phyloP scores from a whole-genome alignment of 1,284 basidiomycete species.

The Boletus semigastroideus region DNA sequence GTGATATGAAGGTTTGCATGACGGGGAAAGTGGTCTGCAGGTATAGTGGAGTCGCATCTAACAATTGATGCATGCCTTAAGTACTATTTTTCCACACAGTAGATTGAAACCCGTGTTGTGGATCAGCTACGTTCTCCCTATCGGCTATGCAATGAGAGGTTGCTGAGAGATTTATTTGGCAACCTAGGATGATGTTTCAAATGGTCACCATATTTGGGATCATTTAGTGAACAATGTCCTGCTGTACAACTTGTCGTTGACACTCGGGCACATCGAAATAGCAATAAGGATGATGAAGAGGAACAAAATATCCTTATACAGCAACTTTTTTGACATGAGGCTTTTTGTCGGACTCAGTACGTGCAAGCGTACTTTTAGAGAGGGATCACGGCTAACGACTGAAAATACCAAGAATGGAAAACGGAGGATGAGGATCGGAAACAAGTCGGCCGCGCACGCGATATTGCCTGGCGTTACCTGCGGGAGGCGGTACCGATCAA shows the following conservation, averaged over 20 bases:
- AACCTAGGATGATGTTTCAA: not conserved
- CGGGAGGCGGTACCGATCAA: no score
- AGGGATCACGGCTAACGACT: not conserved
- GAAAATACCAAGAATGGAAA: constrained; percentile 7
- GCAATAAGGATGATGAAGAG: constrained; percentile 4
- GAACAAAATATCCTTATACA: not conserved
- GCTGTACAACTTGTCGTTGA: no score
- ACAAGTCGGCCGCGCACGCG: not conserved
- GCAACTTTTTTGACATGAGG: not conserved
- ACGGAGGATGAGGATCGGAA: constrained; percentile 1
- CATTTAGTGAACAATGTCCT: no score
- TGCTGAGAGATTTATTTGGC: not conserved
- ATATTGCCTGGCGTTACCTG: not conserved
- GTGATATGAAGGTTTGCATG: not conserved
- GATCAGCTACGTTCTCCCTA: not conserved
- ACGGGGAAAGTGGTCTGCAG: not conserved
- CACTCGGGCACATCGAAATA: not conserved
- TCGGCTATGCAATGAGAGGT: not conserved
- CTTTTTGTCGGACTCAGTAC: no score
- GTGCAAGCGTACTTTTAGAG: no score
- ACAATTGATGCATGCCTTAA: not conserved
- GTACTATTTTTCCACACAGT: not conserved
- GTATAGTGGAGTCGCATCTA: not conserved
- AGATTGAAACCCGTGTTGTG: no score
- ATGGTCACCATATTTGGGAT: not conserved